phyloP scores from a whole-genome alignment of 352 stramenopile species.

The Thalassiosira exigua region DNA sequence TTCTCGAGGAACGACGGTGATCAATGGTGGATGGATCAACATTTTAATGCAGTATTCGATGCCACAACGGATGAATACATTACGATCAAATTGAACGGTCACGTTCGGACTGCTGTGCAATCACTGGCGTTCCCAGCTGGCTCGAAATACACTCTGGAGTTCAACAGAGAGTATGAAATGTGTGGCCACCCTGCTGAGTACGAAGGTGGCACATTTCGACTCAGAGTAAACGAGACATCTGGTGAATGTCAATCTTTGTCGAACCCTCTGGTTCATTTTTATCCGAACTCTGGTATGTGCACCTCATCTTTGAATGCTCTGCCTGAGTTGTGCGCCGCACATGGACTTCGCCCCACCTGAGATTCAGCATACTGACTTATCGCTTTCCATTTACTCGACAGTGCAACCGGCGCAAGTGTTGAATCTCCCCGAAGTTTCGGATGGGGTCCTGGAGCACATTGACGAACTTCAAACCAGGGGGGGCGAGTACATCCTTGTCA shows the following conservation, averaged over 20 bases:
- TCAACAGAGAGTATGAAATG: constrained; percentile 63
- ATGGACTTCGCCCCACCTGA: no score
- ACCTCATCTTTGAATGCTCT: not conserved
- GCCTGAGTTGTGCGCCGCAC: not conserved
- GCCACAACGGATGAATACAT: constrained; percentile 37
- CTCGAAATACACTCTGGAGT: constrained; percentile 45
- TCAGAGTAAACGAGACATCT: constrained; percentile 46
- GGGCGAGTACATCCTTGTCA: constrained; percentile 50
- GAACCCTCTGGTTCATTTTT: constrained; percentile 56
- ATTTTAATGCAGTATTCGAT: constrained; percentile 41
- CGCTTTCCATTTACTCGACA: not conserved
- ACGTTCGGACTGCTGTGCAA: constrained; percentile 49
- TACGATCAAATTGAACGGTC: constrained; percentile 59
- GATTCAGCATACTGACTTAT: no score
- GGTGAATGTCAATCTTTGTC: constrained; percentile 29
- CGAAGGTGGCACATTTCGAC: constrained; percentile 27
- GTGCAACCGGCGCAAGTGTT: constrained; percentile 46
- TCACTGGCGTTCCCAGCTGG: constrained; percentile 20
- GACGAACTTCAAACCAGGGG: constrained; percentile 34
- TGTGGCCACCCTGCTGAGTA: constrained; percentile 37
- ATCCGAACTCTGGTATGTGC: constrained; percentile 22
- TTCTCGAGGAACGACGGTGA: constrained; percentile 62
- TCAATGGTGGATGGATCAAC: constrained; percentile 6
- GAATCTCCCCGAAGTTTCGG: constrained; percentile 39
- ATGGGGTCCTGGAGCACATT: constrained; percentile 39